Evolutionary conservation across 164 flowering plant genomes (phyloP).

Genomic region (Cinnamomum micranthum): DNA sequence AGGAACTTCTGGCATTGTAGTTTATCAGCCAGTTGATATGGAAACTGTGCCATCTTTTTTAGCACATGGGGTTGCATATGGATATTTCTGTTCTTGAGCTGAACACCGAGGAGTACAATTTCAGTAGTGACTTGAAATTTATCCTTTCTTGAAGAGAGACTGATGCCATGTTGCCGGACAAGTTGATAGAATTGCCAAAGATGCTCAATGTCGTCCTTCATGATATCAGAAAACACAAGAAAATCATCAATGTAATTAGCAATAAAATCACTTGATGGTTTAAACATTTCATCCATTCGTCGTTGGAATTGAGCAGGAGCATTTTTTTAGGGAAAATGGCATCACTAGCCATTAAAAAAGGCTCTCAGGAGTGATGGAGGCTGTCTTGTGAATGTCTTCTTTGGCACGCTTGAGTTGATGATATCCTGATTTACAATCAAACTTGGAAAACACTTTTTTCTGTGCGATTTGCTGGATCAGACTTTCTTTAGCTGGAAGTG

Average conservation of each 20-base stretch:
- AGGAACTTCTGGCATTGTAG: not conserved
- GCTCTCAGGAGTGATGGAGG: not conserved
- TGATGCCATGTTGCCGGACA: not conserved
- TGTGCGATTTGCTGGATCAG: not conserved
- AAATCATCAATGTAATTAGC: not conserved
- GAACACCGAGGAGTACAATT: not conserved
- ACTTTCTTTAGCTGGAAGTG: not conserved
- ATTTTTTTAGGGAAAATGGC: not conserved
- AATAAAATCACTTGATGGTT: not conserved
- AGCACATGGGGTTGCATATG: not conserved
- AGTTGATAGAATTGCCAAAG: not conserved
- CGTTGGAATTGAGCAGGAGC: not conserved
- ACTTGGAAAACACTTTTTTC: not conserved
- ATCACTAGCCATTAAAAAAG: not conserved
- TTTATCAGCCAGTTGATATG: not conserved
- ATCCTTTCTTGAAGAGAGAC: not conserved
- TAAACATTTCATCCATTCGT: not conserved
- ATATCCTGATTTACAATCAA: not conserved
- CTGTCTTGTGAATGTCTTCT: not conserved
- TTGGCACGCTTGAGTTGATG: not conserved
- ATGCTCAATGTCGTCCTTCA: not conserved
- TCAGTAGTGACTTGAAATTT: not conserved
- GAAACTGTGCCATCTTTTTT: not conserved
- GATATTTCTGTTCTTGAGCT: not conserved
- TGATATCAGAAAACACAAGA: not conserved